Base-by-base conservation (phyloP, 2,329 filamentous ascomycete species). In the Penicillium sp. region DNA sequence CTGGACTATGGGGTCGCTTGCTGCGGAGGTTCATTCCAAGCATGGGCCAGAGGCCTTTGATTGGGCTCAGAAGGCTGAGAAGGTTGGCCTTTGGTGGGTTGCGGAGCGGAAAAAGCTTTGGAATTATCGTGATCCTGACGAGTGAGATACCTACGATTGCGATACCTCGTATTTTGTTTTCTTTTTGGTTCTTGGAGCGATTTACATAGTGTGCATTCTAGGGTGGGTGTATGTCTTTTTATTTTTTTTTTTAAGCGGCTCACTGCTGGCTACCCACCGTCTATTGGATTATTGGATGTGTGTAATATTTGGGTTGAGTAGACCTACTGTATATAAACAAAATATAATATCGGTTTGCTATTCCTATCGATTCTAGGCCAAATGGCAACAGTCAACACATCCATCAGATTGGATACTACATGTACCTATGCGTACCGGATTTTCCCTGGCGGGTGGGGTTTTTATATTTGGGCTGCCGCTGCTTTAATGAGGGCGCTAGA, bases 1-100 rank as follows among this genome's bases (percentile, higher is more conserved):
- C 22, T 73, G 72, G 65, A 65, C 67, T 11, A 52, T 69, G 22
- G 35, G 57, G 1, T 61, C 65, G 16, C 56, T 76, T 12, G 48
- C 62, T 4, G 56, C 65, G 7, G 61, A 50, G 9, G 66, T 75
- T 3, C 43, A 59, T 52, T 51, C 53, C 3, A 53, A 54, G 16
- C 60, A 73, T 56, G 70, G 74, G 4, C 57, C 65, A 9, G 67
- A 69, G 31, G 72, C 72, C 1, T 68, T 57, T 8, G 57, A 64
- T 40, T 76, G 74, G 73, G 63, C 70, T 10, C 47, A 45, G n/a
- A 67, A 74, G 31, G 74, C 73, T 0, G 69, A 69, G 38, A 64
- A 69, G 40, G 64, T 75, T 30, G 70, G 67, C 2, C 61, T 61
- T 38, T 77, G 74, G 74, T 75, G 73, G 71, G 66, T 72, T 17